Percentiles rank a stretch among this genome's conserved stretches.
Evolutionary conservation across 805 yeast genomes (phyloP).

Genomic region (Monosporozyma servazzii): DNA sequence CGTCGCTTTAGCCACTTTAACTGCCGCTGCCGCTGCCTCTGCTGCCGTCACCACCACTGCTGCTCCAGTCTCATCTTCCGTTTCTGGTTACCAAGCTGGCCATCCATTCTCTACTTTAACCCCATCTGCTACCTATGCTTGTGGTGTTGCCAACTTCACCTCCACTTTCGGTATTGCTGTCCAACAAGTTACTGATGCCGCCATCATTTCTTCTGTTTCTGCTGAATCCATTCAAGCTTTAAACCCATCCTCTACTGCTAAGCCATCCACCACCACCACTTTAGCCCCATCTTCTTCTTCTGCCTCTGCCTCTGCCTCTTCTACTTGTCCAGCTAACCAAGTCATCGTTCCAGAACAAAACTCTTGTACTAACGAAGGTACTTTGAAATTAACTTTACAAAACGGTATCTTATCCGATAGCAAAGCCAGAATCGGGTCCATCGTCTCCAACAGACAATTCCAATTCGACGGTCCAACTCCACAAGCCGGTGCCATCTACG

Average conservation of each 20-base stretch:
- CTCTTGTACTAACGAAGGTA: constrained; percentile 35
- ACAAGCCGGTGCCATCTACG: constrained; percentile 55
- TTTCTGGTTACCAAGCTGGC: constrained; percentile 14
- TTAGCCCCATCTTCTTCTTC: constrained; percentile 27
- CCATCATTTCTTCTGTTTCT: constrained; percentile 16
- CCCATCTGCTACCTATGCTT: constrained; percentile 42
- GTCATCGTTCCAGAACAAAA: constrained; percentile 22
- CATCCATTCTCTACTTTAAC: constrained; percentile 58
- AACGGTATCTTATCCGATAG: constrained; percentile 42
- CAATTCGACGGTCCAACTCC: constrained; percentile 72
- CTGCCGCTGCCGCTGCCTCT: constrained; percentile 23
- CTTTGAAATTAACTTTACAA: constrained; percentile 43
- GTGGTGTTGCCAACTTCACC: constrained; percentile 48
- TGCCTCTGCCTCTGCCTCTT: constrained; percentile 16
- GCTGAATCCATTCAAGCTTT: constrained; percentile 35
- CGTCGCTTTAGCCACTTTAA: constrained; percentile 14
- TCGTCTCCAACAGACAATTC: constrained; percentile 65
- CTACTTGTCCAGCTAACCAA: constrained; percentile 20
- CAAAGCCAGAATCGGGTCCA: constrained; percentile 54
- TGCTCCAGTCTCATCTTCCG: constrained; percentile 22
- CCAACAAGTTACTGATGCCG: constrained; percentile 33
- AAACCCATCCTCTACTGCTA: constrained; percentile 30
- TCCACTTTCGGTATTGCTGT: constrained; percentile 62
- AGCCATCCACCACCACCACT: constrained; percentile 10
- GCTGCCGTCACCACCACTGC: background rate